Conservation (phyloP, 257 asterid genomes). For the Solanum tarijense region DNA sequence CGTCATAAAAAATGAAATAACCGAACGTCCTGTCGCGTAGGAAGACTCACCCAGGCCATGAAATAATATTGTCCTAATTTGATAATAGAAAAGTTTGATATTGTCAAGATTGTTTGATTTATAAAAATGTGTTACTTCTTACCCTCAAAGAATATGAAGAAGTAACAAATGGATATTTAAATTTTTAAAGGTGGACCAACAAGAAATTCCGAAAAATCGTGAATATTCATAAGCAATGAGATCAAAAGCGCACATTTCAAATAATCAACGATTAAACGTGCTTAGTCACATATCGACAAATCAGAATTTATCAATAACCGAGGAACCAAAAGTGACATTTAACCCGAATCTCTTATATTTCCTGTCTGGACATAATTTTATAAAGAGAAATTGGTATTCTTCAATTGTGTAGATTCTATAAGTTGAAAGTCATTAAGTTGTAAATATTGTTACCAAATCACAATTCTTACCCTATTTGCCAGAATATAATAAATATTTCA, state of each 20-base stretch:
- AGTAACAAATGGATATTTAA: neutral
- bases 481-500: neutral
- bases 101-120: too few species aligned
- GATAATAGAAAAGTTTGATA: neutral
- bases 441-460: neutral
- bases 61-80: too few species aligned
- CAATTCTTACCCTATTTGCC: neutral
- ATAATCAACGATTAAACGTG: neutral
- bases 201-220: neutral
- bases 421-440: neutral
- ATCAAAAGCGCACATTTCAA: neutral
- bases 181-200: neutral
- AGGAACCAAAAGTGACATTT: neutral
- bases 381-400: neutral
- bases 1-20: too few species aligned
- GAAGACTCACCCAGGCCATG: too few species aligned
- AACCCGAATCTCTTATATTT: neutral
- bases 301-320: neutral
- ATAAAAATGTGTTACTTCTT: neutral
- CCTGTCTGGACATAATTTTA: neutral
- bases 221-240: neutral
- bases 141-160: too few species aligned
- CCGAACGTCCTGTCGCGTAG: neutral
- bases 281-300: neutral
- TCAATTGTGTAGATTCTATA: neutral